A percentile compares a stretch with the other conserved stretches of the same genome.
Evolutionary conservation across 2,329 filamentous ascomycete species (phyloP).

Genomic region (Colletotrichum falcatum): DNA sequence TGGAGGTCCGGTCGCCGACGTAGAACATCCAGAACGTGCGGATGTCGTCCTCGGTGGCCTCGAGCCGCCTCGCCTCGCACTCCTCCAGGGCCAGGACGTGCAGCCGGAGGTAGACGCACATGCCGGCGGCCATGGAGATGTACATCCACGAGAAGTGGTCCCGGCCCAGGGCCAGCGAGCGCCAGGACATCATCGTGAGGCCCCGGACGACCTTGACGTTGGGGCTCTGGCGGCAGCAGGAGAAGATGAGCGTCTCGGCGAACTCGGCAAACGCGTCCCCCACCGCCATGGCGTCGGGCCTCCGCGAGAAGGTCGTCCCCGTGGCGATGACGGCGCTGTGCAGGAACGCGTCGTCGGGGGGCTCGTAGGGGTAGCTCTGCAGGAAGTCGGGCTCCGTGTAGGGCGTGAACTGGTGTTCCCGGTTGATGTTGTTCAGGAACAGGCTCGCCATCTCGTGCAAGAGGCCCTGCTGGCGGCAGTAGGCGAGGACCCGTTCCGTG

Average conservation of each 20-base stretch:
- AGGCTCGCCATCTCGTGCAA: constrained; percentile 33
- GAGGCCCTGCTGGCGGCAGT: constrained; percentile 32
- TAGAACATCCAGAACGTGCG: constrained; percentile 43
- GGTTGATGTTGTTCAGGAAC: constrained; percentile 41
- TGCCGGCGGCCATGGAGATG: constrained; percentile 42
- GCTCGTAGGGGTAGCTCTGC: constrained; percentile 34
- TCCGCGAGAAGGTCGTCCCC: constrained; percentile 31
- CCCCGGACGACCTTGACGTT: constrained; percentile 38
- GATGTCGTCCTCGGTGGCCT: constrained; percentile 38
- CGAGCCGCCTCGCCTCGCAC: constrained; percentile 37
- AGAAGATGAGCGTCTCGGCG: constrained; percentile 37
- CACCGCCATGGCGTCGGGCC: constrained; percentile 17
- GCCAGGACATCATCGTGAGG: constrained; percentile 41
- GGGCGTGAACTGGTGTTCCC: constrained; percentile 40
- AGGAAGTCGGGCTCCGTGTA: constrained; percentile 34
- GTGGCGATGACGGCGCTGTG: constrained; percentile 39
- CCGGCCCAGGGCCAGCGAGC: constrained; percentile 39
- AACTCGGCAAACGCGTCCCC: constrained; percentile 39
- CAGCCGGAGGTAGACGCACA: constrained; percentile 40
- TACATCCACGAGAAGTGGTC: constrained; percentile 42
- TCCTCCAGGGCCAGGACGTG: constrained; percentile 40
- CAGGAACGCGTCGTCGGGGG: constrained; percentile 30
- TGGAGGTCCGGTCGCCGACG: constrained; percentile 41
- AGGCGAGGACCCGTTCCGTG: constrained; percentile 28
- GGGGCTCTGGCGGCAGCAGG: constrained; percentile 38